Evolutionary conservation across 495 filamentous ascomycete genomes (phyloP).

Genomic region (Aspergillus nidulans): DNA sequence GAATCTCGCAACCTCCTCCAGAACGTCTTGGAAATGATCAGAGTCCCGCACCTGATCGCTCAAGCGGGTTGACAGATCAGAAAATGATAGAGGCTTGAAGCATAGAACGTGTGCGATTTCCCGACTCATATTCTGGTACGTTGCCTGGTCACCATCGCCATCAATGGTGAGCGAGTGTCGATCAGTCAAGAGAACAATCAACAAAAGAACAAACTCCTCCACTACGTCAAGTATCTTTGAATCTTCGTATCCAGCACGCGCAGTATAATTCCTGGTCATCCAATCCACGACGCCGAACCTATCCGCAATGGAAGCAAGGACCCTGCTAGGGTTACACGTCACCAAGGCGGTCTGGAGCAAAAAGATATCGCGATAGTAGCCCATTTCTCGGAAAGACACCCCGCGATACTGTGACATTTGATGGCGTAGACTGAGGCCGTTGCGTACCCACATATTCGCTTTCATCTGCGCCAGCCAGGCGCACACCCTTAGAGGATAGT

Average conservation of each 20-base stretch:
- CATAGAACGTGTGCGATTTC: conserved; percentile 93
- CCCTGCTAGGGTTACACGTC: conserved; percentile 74
- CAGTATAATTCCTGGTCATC: conserved; percentile 75
- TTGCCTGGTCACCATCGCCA: conserved; percentile 61
- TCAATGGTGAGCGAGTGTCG: conserved; percentile 70
- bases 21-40: conserved; percentile 80
- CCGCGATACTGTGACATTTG: conserved; percentile 90
- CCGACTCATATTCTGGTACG: conserved; percentile 68
- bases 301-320: conserved; percentile 86
- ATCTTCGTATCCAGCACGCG: conserved; percentile 70
- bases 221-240: conserved; percentile 82
- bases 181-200: conserved; percentile 88
- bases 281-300: conserved; percentile 86
- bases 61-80: conserved; percentile 75
- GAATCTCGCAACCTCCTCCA: conserved; percentile 87
- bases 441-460: conserved; percentile 96
- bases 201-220: conserved; percentile 91
- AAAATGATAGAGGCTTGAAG: conserved; percentile 93
- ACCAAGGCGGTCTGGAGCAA: conserved; percentile 87
- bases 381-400: conserved; percentile 80
- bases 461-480: conserved; percentile 98
- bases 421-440: conserved; percentile 90
- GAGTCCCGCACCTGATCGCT: conserved; percentile 51
- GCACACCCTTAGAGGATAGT: conserved; percentile 88
- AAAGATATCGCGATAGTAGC: conserved; percentile 92